Conservation (phyloP, 2,329 filamentous ascomycete genomes). For the Diplodia mutila region DNA sequence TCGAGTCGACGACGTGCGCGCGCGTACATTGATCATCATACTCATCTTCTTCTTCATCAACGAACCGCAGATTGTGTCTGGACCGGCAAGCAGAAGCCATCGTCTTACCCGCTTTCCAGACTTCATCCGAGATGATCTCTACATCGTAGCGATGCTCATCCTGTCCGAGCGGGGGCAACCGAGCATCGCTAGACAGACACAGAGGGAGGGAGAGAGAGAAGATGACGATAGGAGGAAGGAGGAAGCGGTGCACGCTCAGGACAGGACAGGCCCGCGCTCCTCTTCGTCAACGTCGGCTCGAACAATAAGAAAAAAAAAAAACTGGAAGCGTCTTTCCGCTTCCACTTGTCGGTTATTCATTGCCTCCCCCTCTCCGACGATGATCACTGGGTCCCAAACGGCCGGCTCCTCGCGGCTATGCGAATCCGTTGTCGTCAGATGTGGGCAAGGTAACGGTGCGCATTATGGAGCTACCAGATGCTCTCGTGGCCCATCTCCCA, state of each 20-base stretch:
- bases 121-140: background rate
- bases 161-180: background rate
- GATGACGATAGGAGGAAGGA: background rate
- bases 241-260: background rate
- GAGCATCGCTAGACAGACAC: background rate
- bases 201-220: no score
- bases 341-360: background rate
- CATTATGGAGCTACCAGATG: background rate
- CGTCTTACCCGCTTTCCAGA: background rate
- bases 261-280: background rate
- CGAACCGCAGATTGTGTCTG: background rate
- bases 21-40: background rate
- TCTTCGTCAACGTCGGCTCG: background rate
- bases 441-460: background rate
- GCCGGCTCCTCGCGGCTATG: slow-evolving; percentile 8
- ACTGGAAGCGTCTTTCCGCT: background rate
- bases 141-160: background rate
- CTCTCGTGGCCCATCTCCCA: background rate
- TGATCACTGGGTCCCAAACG: slow-evolving; percentile 13
- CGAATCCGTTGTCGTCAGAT: slow-evolving; percentile 20
- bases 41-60: background rate
- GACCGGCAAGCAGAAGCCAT: background rate
- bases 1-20: background rate
- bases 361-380: background rate
- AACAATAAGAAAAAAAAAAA: background rate